Conservation (phyloP, 768 basidiomycete species). For the Pleurotus tuoliensis region DNA sequence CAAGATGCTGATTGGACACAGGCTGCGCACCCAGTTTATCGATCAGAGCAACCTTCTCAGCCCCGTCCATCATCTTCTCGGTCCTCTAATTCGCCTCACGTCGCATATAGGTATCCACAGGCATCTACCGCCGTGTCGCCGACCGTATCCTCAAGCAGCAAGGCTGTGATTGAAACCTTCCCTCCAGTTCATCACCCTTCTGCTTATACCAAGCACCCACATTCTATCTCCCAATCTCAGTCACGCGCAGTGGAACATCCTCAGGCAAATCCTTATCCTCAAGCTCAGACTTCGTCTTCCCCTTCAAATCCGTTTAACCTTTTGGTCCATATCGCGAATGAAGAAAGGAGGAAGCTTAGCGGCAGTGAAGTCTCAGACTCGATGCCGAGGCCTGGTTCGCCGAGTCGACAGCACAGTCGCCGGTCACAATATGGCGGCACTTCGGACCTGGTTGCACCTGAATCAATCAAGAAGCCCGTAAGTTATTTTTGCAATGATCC, state of each 20-base stretch:
- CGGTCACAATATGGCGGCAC: constrained; percentile 10
- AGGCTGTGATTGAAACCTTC: background rate
- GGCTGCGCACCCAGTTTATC: background rate
- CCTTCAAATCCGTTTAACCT: constrained; percentile 36
- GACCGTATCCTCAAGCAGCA: background rate
- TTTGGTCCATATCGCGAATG: constrained; percentile 67
- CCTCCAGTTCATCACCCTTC: constrained; percentile 1
- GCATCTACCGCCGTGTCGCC: constrained; percentile 3
- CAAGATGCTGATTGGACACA: background rate
- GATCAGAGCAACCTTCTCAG: constrained; percentile 6
- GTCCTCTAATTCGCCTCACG: constrained; percentile 14
- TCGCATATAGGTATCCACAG: constrained; percentile 15
- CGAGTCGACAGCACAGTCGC: constrained; percentile 2
- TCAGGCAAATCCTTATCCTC: constrained; percentile 5
- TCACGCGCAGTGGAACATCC: constrained; percentile 1
- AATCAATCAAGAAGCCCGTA: background rate
- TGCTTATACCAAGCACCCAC: background rate
- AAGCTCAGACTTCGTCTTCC: background rate
- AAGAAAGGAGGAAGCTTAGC: constrained; percentile 55
- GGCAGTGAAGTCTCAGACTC: background rate
- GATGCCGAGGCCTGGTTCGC: constrained; percentile 2
- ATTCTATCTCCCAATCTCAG: background rate
- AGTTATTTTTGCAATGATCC: background rate
- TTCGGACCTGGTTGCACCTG: constrained; percentile 4
- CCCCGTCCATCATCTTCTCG: constrained; percentile 6